Percentiles rank a stretch among this genome's conserved stretches.
Evolutionary conservation across 768 basidiomycete genomes (phyloP).

Genomic region (Tulasnella sp.): DNA sequence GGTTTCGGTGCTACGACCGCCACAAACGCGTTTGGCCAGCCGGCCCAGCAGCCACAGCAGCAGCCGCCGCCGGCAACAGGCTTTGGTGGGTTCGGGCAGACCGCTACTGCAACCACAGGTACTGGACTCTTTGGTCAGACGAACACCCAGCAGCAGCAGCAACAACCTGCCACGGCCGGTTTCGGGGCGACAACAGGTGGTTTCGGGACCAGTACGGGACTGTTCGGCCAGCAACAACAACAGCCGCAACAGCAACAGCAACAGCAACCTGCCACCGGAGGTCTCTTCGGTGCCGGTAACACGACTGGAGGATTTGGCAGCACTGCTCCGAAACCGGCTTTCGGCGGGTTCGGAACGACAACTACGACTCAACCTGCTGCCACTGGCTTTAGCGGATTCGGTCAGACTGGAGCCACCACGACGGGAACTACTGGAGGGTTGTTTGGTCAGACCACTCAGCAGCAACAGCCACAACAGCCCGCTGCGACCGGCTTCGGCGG

Average conservation of each 20-base stretch:
- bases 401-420: slow-evolving; percentile 3
- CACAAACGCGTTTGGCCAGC: slow-evolving; percentile 21
- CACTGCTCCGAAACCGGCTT: slow-evolving; percentile 16
- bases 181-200: no score
- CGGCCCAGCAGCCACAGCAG: slow-evolving; percentile 15
- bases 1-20: slow-evolving; percentile 42
- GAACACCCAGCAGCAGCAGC: slow-evolving; percentile 24
- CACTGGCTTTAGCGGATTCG: slow-evolving; percentile 10
- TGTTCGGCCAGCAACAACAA: slow-evolving; percentile 8
- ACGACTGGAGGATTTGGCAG: not conserved
- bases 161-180: slow-evolving; percentile 21
- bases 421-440: slow-evolving; percentile 14
- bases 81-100: slow-evolving; percentile 30
- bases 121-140: slow-evolving; percentile 25
- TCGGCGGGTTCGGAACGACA: slow-evolving; percentile 20
- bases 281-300: not conserved
- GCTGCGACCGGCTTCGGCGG: not conserved
- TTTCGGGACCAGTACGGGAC: not conserved
- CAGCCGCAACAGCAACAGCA: slow-evolving; percentile 7
- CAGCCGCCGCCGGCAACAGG: slow-evolving; percentile 23
- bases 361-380: slow-evolving; percentile 1
- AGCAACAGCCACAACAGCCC: slow-evolving; percentile 12
- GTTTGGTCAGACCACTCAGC: slow-evolving; percentile 14
- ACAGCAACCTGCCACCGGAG: not conserved
- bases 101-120: slow-evolving; percentile 21